These are phyloP conservation scores for Oenanthe sinensis DNA, from an alignment of 129 eudicot species.

Conservation along the genomic window DNA sequence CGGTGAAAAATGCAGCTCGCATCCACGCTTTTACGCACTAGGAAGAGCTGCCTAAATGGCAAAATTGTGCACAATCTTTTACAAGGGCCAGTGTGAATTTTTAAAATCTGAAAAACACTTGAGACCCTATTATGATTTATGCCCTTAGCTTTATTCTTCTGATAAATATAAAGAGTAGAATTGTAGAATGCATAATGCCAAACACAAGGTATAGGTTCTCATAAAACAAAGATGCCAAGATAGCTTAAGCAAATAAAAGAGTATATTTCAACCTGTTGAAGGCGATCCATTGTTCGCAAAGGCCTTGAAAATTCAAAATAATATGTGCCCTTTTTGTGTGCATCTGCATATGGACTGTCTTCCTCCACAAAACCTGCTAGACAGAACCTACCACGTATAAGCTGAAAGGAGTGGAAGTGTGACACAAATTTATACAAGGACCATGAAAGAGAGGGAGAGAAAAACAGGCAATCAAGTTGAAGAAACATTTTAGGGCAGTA, in stretches of 20 bases:
- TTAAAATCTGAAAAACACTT: neutral
- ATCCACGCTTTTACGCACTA: neutral
- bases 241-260: neutral
- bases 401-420: neutral
- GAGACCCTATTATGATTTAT: neutral
- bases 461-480: neutral
- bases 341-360: slow-evolving; percentile 48
- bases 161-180: neutral
- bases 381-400: neutral
- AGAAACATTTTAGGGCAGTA: neutral
- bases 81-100: neutral
- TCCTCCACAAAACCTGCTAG: slow-evolving; percentile 45
- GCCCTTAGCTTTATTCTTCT: too few species aligned
- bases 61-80: neutral
- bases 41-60: neutral
- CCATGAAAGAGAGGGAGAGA: neutral
- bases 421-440: neutral
- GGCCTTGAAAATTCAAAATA: slow-evolving; percentile 57
- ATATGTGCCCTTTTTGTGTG: slow-evolving; percentile 53
- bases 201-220: neutral
- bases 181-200: neutral
- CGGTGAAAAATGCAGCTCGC: neutral
- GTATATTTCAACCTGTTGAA: slow-evolving; percentile 41
- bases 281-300: slow-evolving; percentile 53
- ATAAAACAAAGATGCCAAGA: neutral